Evolutionary conservation across 257 asterid species (phyloP).

Genomic region (Solanum etuberosum): DNA sequence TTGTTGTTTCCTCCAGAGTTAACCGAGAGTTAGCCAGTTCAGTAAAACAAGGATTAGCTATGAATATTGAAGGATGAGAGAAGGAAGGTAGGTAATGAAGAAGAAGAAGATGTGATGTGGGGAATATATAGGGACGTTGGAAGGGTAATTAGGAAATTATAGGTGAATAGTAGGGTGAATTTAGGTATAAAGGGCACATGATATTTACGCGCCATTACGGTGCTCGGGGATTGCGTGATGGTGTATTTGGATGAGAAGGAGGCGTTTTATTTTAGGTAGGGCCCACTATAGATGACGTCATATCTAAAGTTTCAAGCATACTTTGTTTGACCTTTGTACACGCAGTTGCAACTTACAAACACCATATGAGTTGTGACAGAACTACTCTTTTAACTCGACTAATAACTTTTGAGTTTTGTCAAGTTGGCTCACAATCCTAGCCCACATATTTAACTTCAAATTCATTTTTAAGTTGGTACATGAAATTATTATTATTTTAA

Average conservation of each 20-base stretch:
- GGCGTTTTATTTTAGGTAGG: background rate
- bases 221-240: background rate
- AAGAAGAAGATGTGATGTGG: background rate
- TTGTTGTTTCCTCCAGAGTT: constrained; percentile 81
- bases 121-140: background rate
- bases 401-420: background rate
- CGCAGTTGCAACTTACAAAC: background rate
- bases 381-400: background rate
- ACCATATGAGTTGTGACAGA: background rate
- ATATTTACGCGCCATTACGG: background rate
- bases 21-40: constrained; percentile 75
- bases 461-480: too few species aligned
- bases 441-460: too few species aligned
- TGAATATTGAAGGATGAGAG: background rate
- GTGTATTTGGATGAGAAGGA: background rate
- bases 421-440: background rate
- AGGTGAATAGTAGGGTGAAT: background rate
- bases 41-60: background rate
- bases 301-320: background rate
- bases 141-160: background rate
- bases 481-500: too few species aligned
- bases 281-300: background rate
- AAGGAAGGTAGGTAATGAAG: background rate
- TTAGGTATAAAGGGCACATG: background rate
- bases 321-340: background rate